Evolutionary conservation across 2,329 filamentous ascomycete species (phyloP).

Genomic region (Botryotinia narcissicola): DNA sequence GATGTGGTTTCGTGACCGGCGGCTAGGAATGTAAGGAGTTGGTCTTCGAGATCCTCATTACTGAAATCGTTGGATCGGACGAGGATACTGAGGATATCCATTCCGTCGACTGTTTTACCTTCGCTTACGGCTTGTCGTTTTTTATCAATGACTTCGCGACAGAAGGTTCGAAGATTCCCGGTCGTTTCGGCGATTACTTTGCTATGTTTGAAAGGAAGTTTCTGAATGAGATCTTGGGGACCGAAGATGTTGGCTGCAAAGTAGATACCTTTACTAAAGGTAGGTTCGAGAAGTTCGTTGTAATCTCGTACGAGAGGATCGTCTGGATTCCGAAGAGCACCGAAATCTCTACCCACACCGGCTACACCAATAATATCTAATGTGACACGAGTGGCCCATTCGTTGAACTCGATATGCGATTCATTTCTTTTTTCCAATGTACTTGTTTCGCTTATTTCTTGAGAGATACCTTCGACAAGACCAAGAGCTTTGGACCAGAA

Average conservation of each 20-base stretch:
- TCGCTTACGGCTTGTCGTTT: slow-evolving; percentile 53
- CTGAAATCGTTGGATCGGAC: slow-evolving; percentile 71
- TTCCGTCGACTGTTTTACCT: slow-evolving; percentile 39
- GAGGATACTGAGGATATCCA: slow-evolving; percentile 77
- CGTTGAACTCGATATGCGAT: slow-evolving; percentile 53
- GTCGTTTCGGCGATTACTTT: slow-evolving; percentile 55
- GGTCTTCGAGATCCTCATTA: slow-evolving; percentile 75
- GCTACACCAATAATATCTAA: slow-evolving; percentile 73
- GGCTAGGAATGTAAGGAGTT: slow-evolving; percentile 84
- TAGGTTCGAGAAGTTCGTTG: slow-evolving; percentile 51
- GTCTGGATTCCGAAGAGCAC: slow-evolving; percentile 57
- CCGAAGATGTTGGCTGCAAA: slow-evolving; percentile 60
- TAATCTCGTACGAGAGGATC: slow-evolving; percentile 60
- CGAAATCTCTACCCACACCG: slow-evolving; percentile 69
- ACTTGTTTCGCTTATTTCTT: slow-evolving; percentile 42
- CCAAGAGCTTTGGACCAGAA: slow-evolving; percentile 78
- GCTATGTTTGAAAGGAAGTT: slow-evolving; percentile 69
- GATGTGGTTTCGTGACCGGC: slow-evolving; percentile 79
- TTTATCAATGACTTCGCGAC: slow-evolving; percentile 63
- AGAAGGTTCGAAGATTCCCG: slow-evolving; percentile 59
- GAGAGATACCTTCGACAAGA: slow-evolving; percentile 59
- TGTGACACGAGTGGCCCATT: slow-evolving; percentile 64
- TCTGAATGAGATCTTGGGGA: slow-evolving; percentile 56
- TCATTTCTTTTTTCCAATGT: slow-evolving; percentile 39
- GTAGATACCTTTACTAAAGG: slow-evolving; percentile 51